Evolutionary conservation across 805 yeast species (phyloP), one percentile per base, ranked within the genome.

Genomic region (Candida insectorum): DNA sequence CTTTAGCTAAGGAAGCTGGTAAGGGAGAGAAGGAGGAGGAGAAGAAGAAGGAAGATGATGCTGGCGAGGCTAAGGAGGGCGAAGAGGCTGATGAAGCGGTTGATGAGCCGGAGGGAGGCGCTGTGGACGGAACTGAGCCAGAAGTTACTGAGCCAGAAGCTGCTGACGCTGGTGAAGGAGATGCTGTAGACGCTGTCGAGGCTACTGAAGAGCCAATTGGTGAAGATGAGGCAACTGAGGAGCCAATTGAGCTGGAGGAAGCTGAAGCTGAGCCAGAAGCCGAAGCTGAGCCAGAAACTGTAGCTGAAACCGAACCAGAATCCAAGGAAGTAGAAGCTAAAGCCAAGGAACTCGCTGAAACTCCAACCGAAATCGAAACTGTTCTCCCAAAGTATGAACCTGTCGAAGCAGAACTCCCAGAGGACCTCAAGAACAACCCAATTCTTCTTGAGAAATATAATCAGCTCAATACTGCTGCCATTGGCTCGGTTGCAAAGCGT

Each of bases 391-490:
- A 62, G 45, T 56, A 42, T 36, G 61, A 48, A 30, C 68, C 70
- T 3, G 53, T 60, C 25, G 58, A 60, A 43, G 56, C 58, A 32
- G 59, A 57, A 24, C 49, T 51, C 28, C 57, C 52, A 56, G 68
- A 59, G 40, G 41, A 54, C 43, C 56, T 71, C 31, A 57, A 65
- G 25, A 71, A 62, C 37, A 69, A 72, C 43, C 81, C 81, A 19
- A 59, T 62, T 25, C 52, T 75, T 52, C 58, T 73, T 42, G 54
- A 54, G 39, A 62, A 71, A 31, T 75, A 75, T 58, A 57, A 68
- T 41, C 77, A 67, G 35, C 65, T 74, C 48, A 72, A 70, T 43
- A 49, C 62, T 3, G 60, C 72, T 16, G 77, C 78, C n/a, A 51
- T 58, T 33, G 64, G 63, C 31, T 65, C 78, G 6, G 57, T 69